phyloP scores from a whole-genome alignment of 179 eudicot species.

The Patellifolia procumbens region DNA sequence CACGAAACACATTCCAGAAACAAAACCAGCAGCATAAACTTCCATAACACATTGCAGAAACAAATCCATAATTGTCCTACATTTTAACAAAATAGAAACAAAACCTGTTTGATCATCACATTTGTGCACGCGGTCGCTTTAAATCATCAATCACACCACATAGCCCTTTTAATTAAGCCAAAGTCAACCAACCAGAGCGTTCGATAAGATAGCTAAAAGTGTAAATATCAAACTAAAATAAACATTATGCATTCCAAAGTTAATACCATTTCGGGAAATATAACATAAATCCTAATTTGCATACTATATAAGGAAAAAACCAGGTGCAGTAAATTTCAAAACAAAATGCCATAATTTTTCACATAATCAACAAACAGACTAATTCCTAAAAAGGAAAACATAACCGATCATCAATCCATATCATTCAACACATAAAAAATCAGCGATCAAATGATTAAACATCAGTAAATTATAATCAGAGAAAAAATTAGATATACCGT shows the following conservation, averaged over 20 bases:
- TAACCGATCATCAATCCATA: background rate
- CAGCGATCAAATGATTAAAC: background rate
- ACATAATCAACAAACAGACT: background rate
- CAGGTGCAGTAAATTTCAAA: background rate
- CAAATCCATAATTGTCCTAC: background rate
- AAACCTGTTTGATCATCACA: background rate
- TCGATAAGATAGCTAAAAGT: too few relatives aligned
- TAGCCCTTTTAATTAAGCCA: too few relatives aligned
- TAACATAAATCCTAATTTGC: background rate
- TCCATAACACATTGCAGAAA: background rate
- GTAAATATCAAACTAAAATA: too few relatives aligned
- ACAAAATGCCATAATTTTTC: background rate
- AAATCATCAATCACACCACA: background rate
- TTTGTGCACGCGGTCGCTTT: background rate
- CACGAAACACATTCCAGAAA: background rate
- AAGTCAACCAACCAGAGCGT: too few relatives aligned
- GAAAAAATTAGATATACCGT: slow-evolving; percentile 50
- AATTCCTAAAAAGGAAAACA: background rate
- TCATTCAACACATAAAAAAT: background rate
- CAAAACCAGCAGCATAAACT: background rate
- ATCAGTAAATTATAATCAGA: background rate
- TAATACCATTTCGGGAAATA: too few relatives aligned
- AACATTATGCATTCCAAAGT: too few relatives aligned
- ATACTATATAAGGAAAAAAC: too few relatives aligned
- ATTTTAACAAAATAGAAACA: background rate